Evolutionary conservation across 805 yeast genomes (phyloP), one percentile per base, ranked within the genome.

Genomic region (Candida boleticola): DNA sequence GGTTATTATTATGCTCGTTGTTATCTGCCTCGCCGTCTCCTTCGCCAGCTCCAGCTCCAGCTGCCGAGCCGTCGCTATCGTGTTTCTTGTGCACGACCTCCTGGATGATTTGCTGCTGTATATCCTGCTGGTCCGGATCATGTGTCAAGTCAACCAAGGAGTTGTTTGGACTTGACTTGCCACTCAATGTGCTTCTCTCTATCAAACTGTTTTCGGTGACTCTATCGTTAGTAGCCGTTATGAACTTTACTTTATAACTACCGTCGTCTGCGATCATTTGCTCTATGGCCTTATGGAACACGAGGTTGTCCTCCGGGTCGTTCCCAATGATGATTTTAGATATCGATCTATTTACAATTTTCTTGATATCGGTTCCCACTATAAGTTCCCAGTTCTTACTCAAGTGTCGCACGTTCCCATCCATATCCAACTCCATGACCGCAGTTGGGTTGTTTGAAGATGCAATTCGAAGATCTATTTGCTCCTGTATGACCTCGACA

Each of bases 341-440:
- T 1, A 88, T 77, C 1, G 86, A 83, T 40, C 72, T 68, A 29
- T 71, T 63, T 3, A 79, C 44, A n/a, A 85, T 69, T 55, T 81
- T 79, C 10, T 64, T 59, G 3, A 76, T 68, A 11, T 68, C 69
- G 0, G 89, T 83, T 1, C 95, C 95, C 7, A 88, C 87, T 5
- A 89, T 73, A 6, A 74, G 57, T 49, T 82, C 84, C 97, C 97
- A 92, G 49, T 83, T 78, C 48, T 76, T 77, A 47, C 92, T 78
- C 20, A 89, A 60, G 58, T 85, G 87, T 41, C 76, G 76, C n/a
- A 93, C 82, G 26, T 74, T 79, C 23, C 97, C 89, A 53, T 83
- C 83, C 56, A 89, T 64, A 54, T 84, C 90, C 46, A 93, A 66
- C 61, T 92, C 99, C 64, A 92, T 65, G 3, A 92, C 83, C n/a